Percentiles rank a stretch among this genome's conserved stretches.
These are phyloP conservation scores for Plasmopara muralis DNA, from an alignment of 352 stramenopile species.

Conservation along the genomic window DNA sequence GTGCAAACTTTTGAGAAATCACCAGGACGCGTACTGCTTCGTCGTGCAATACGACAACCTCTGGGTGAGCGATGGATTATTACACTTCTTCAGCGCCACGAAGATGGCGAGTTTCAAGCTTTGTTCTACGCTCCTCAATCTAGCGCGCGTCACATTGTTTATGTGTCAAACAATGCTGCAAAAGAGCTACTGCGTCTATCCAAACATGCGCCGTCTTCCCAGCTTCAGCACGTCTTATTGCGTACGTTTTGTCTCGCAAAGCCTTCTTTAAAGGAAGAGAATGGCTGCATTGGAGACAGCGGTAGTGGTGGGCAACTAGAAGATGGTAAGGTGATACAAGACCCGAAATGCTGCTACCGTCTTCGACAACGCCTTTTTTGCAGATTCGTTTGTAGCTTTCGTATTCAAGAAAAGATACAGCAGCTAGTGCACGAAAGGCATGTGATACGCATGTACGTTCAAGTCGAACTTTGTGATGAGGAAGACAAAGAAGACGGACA, in stretches of 20 bases:
- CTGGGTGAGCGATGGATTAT: conserved; percentile 17
- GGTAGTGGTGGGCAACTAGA: neutral
- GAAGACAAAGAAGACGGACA: neutral
- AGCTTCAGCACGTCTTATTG: conserved; percentile 13
- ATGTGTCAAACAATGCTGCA: conserved; percentile 9
- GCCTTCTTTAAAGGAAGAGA: neutral
- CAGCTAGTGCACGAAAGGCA: conserved; percentile 33
- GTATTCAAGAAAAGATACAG: conserved; percentile 26
- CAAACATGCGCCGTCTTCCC: conserved; percentile 8
- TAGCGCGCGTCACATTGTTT: conserved; percentile 5
- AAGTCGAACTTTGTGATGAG: conserved; percentile 39
- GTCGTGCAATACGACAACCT: conserved; percentile 19
- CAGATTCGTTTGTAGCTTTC: conserved; percentile 41
- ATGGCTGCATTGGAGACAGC: neutral
- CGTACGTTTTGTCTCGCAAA: conserved; percentile 11
- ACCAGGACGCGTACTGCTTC: conserved; percentile 23
- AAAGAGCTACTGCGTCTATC: conserved; percentile 17
- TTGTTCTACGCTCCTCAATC: conserved; percentile 20
- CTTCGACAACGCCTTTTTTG: conserved; percentile 25
- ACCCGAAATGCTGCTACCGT: conserved; percentile 9
- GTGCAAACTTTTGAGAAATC: conserved; percentile 18
- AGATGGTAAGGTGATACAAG: neutral
- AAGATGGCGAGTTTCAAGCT: conserved; percentile 17
- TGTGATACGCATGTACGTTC: conserved; percentile 42
- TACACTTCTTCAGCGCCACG: conserved; percentile 19